A percentile compares a stretch with the other conserved stretches of the same genome.
These are phyloP conservation scores for Haplosporangium gracile DNA, from an alignment of 192 early-diverging fungal genomes.

Conservation along the genomic window DNA sequence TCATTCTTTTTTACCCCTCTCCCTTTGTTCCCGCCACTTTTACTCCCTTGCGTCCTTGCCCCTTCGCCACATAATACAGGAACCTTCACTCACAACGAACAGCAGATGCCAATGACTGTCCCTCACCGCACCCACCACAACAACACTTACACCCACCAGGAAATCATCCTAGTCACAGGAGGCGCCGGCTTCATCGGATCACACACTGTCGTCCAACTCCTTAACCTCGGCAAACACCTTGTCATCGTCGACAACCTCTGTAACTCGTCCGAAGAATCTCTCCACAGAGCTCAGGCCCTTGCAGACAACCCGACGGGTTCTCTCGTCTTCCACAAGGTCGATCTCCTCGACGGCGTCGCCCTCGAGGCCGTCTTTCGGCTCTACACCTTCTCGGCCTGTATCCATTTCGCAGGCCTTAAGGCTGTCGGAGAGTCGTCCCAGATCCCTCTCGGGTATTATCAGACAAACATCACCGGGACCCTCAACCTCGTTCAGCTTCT, in stretches of 20 bases:
- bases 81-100: not conserved
- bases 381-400: conserved; percentile 61
- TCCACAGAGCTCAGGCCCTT: conserved; percentile 43
- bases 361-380: conserved; percentile 55
- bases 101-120: conserved; percentile 18
- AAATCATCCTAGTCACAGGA: conserved; percentile 69
- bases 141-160: not conserved
- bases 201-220: conserved; percentile 87
- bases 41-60: not conserved
- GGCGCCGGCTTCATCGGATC: conserved; percentile 93
- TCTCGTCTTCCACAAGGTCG: conserved; percentile 57
- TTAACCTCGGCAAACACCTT: conserved; percentile 74
- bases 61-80: not conserved
- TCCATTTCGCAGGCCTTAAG: conserved; percentile 90
- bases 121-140: conserved; percentile 10
- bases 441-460: conserved; percentile 88
- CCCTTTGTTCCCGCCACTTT: not conserved
- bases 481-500: conserved; percentile 85
- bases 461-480: conserved; percentile 93
- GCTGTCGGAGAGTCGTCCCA: conserved; percentile 85
- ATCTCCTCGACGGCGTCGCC: conserved; percentile 54
- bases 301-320: conserved; percentile 49
- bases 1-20: not conserved
- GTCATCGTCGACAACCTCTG: conserved; percentile 92
- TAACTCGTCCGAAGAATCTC: conserved; percentile 64